Base-by-base conservation (phyloP, 495 filamentous ascomycete species). In the Achaetomiella virescens region DNA sequence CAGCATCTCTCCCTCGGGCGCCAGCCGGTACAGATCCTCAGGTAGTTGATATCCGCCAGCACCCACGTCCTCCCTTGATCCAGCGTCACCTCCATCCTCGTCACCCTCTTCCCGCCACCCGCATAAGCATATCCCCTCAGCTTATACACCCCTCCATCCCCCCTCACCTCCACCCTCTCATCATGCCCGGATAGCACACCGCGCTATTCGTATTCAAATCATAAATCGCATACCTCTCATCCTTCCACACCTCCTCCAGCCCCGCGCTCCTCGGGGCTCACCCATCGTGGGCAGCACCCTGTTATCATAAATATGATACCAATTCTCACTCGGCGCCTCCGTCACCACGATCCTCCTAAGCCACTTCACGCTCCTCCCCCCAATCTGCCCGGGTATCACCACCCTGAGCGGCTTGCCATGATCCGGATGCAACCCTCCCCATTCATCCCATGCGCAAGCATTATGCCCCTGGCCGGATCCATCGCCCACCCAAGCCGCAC, bases 291-390 rank as follows among this genome's bases (percentile, higher is more conserved):
- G 92, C 44, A 97, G 70, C 9, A 97, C 91, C 43, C 92, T 75
- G 60, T 97, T 97, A 64, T 97, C 92, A 64, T 95, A 89, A 52
- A 95, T 89, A 68, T 97, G 92, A 61, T 97, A 97, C 91, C 91
- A 96, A 61, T 95, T 96, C 48, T 92, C 87, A 64, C 90, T 95
- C 0, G 92, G 92, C 4, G 70, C 69, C 6, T 82, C 79, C 0
- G 90, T 93, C 45, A 97, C 63, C 29, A 91, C 87, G 48, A 97
- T 78, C 40, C 78, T 84, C 75, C 88, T 95, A 58, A 97, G 63
- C 92, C 92, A 97, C 70, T 97, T 97, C 25, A 97, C 91, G 69
- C 90, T 96, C 45, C 92, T 78, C 6, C 91, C 92, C 40, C 92
- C 92, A 57, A 97, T 97, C 70, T 96, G 91, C 4, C 92, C 91